Evolutionary conservation across 495 filamentous ascomycete genomes (phyloP).

Genomic region (Lophiotrema nucula): DNA sequence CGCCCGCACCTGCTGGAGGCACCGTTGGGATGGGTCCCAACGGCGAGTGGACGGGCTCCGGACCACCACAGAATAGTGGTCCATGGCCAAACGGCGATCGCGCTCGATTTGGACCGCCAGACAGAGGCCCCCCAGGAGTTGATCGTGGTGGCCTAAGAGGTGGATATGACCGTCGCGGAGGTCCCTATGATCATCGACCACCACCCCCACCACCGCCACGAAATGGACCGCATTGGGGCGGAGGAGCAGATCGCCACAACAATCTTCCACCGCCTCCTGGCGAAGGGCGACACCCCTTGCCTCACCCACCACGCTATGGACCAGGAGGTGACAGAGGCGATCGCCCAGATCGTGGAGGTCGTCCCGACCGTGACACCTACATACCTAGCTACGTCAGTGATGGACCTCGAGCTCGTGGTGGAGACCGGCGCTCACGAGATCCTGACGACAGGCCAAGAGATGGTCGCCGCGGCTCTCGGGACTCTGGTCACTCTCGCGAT

Average conservation of each 20-base stretch:
- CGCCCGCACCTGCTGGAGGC: constrained; percentile 86
- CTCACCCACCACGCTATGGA: constrained; percentile 31
- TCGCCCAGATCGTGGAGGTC: constrained; percentile 4
- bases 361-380: constrained; percentile 35
- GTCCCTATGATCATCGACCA: constrained; percentile 36
- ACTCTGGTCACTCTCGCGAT: constrained; percentile 32
- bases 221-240: constrained; percentile 25
- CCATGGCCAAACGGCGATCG: constrained; percentile 30
- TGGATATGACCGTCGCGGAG: constrained; percentile 27
- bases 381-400: constrained; percentile 38
- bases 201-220: constrained; percentile 33
- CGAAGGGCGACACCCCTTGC: constrained; percentile 31
- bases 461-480: constrained; percentile 29
- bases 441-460: constrained; percentile 28
- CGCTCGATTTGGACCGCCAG: constrained; percentile 11
- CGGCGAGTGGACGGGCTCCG: constrained; percentile 55
- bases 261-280: constrained; percentile 28
- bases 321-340: constrained; percentile 11
- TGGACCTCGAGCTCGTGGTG: background rate
- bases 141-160: constrained; percentile 9
- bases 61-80: constrained; percentile 25
- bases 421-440: constrained; percentile 26
- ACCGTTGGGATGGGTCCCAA: constrained; percentile 76
- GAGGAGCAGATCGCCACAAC: constrained; percentile 13
- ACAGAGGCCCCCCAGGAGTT: constrained; percentile 29